These are phyloP conservation scores for Saccharomyces hybrid DNA, from an alignment of 1,139 yeast genomes.

Conservation along the genomic window DNA sequence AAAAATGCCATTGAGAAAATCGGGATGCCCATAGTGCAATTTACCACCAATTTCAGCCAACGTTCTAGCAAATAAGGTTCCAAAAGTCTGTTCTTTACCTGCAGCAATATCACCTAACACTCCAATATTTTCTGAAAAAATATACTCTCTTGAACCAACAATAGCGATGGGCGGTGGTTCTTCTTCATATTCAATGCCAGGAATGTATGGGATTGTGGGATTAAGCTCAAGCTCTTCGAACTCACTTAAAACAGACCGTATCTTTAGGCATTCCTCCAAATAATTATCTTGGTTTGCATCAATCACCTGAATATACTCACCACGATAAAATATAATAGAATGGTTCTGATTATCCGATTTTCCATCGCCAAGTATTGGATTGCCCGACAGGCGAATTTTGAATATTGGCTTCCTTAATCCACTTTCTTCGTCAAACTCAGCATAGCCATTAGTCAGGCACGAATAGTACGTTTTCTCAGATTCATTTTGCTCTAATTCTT, in stretches of 20 bases:
- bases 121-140: slow-evolving; percentile 80
- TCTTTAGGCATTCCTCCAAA: slow-evolving; percentile 75
- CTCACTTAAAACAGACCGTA: slow-evolving; percentile 67
- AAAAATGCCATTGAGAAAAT: slow-evolving; percentile 71
- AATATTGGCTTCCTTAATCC: slow-evolving; percentile 44
- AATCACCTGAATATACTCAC: slow-evolving; percentile 79
- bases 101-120: slow-evolving; percentile 89
- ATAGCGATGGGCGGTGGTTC: slow-evolving; percentile 60
- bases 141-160: slow-evolving; percentile 81
- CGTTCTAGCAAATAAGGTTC: slow-evolving; percentile 80
- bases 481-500: slow-evolving; percentile 32
- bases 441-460: slow-evolving; percentile 49
- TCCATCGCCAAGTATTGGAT: slow-evolving; percentile 86
- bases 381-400: slow-evolving; percentile 61
- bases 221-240: slow-evolving; percentile 53
- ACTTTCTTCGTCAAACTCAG: slow-evolving; percentile 33
- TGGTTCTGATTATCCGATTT: slow-evolving; percentile 82
- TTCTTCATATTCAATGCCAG: slow-evolving; percentile 36
- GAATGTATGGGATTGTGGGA: slow-evolving; percentile 38
- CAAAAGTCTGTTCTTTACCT: slow-evolving; percentile 89
- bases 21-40: slow-evolving; percentile 89
- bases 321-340: slow-evolving; percentile 69
- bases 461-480: slow-evolving; percentile 45
- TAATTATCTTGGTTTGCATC: slow-evolving; percentile 89
- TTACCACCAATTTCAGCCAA: slow-evolving; percentile 82